phyloP scores from a whole-genome alignment of 257 asterid genomes.

The Primulina tabacum region DNA sequence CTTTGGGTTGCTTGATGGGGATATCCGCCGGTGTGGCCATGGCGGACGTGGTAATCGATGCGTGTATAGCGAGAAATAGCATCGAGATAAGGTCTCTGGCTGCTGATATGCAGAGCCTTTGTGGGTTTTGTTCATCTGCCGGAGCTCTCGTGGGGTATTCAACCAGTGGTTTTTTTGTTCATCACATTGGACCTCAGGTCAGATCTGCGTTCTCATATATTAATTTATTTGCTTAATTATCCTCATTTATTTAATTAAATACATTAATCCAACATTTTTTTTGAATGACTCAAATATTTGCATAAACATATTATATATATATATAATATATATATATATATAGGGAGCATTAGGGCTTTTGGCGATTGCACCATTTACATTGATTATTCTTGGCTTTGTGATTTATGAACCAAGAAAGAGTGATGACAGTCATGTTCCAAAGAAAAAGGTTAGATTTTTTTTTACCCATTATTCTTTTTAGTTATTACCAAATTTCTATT shows the following conservation, averaged over 20 bases:
- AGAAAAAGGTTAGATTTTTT: slow-evolving; percentile 28
- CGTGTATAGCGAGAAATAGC: slow-evolving; percentile 61
- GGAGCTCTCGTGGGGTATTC: slow-evolving; percentile 73
- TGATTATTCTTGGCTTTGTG: slow-evolving; percentile 40
- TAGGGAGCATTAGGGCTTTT: slow-evolving; percentile 43
- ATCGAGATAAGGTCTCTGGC: slow-evolving; percentile 53
- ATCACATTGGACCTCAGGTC: slow-evolving; percentile 62
- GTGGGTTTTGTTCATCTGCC: slow-evolving; percentile 48
- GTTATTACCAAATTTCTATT: no score
- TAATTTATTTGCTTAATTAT: no score
- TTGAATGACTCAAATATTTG: no score
- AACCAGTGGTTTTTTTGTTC: slow-evolving; percentile 63
- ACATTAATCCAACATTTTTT: no score
- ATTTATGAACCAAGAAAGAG: slow-evolving; percentile 31
- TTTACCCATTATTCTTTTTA: no score
- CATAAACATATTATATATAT: no score
- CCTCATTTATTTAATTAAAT: no score
- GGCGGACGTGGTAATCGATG: slow-evolving; percentile 72
- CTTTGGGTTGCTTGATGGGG: slow-evolving; percentile 45
- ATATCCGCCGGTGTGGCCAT: slow-evolving; percentile 49
- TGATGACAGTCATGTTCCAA: slow-evolving; percentile 27
- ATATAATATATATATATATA: no score
- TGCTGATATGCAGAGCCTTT: slow-evolving; percentile 65
- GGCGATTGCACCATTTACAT: slow-evolving; percentile 37
- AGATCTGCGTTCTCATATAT: not conserved